These are phyloP conservation scores for Colletotrichum zoysiae DNA, from an alignment of 2,329 filamentous ascomycete species.

Conservation along the genomic window DNA sequence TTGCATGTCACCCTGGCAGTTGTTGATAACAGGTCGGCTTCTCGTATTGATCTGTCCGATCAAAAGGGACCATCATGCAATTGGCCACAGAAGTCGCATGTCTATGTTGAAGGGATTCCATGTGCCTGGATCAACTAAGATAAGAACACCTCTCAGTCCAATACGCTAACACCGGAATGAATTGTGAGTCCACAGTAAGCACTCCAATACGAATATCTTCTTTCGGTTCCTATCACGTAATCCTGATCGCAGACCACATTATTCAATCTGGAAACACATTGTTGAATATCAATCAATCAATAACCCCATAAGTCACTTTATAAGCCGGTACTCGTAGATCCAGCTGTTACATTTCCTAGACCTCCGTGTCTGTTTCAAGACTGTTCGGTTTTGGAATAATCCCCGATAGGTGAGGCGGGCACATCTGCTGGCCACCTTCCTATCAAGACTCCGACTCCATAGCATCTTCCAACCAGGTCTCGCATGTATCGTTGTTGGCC, in stretches of 20 bases:
- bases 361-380: neutral
- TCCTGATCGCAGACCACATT: neutral
- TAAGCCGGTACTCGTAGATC: neutral
- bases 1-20: neutral
- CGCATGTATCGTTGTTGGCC: neutral
- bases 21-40: neutral
- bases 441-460: neutral
- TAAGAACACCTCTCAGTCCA: too few species aligned
- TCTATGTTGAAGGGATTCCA: neutral
- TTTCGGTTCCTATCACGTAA: neutral
- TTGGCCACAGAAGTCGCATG: neutral
- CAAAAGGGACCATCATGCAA: neutral
- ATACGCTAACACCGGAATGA: neutral
- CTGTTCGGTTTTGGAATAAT: neutral
- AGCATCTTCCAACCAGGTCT: neutral
- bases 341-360: neutral
- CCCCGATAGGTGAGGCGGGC: neutral
- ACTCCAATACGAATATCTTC: neutral
- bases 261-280: neutral
- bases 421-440: neutral
- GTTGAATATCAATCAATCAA: neutral
- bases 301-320: too few species aligned
- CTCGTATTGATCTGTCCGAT: neutral
- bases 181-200: neutral
- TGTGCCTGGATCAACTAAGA: too few species aligned